Percentiles rank a stretch among this genome's conserved stretches.
These are phyloP conservation scores for Cyamopsis tetragonoloba DNA, from an alignment of 306 rosid genomes.

Conservation along the genomic window DNA sequence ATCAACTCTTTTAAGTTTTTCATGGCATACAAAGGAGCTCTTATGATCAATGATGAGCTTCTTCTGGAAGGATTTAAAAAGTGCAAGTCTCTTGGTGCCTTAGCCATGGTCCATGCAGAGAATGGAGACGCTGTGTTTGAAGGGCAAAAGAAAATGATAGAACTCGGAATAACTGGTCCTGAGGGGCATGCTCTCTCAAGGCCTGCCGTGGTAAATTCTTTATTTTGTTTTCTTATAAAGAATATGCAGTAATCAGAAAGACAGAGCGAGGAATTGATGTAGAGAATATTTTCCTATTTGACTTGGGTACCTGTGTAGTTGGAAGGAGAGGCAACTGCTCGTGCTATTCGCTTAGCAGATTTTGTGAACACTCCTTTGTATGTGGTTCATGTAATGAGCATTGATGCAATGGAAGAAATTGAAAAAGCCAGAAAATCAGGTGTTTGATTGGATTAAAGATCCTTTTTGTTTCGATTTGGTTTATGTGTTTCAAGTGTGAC, in stretches of 20 bases:
- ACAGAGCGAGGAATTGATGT: too few relatives aligned
- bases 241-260: background rate
- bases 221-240: background rate
- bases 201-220: slow-evolving; percentile 66
- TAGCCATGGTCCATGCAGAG: slow-evolving; percentile 99
- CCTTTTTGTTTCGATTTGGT: slow-evolving; percentile 13
- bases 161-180: slow-evolving; percentile 94
- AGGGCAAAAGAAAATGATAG: slow-evolving; percentile 89
- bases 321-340: slow-evolving; percentile 94
- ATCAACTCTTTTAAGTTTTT: slow-evolving; percentile 95
- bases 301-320: slow-evolving; percentile 43
- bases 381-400: slow-evolving; percentile 97
- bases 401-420: slow-evolving; percentile 94
- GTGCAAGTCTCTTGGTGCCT: slow-evolving; percentile 94
- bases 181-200: slow-evolving; percentile 95
- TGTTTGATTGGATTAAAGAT: too few relatives aligned
- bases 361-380: slow-evolving; percentile 86
- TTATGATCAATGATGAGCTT: slow-evolving; percentile 83
- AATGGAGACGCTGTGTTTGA: slow-evolving; percentile 89
- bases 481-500: slow-evolving; percentile 1
- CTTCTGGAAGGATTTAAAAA: slow-evolving; percentile 74
- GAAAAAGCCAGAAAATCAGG: slow-evolving; percentile 89
- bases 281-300: slow-evolving; percentile 20
- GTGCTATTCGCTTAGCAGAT: slow-evolving; percentile 80
- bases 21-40: slow-evolving; percentile 83